A percentile compares a stretch with the other conserved stretches of the same genome.
phyloP scores from a whole-genome alignment of 345 rosid species.

The Bruguiera gymnorhiza region DNA sequence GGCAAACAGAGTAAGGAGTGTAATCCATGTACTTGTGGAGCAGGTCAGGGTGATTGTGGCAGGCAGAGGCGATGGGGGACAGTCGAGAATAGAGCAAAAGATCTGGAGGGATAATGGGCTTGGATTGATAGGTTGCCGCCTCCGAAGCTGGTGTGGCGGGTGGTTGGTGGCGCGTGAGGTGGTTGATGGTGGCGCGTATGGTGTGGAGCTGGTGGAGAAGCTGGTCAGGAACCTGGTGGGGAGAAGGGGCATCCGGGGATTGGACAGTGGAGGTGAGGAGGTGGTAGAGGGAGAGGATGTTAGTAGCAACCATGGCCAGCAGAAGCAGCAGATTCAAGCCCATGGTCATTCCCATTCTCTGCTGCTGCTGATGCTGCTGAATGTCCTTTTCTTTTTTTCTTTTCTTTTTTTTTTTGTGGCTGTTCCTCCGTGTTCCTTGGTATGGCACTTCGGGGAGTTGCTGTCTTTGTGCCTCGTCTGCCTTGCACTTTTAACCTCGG shows the following conservation, averaged over 20 bases:
- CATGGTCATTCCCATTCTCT: slow-evolving; percentile 78
- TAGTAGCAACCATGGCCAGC: slow-evolving; percentile 94
- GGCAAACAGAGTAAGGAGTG: slow-evolving; percentile 79
- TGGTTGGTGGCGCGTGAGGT: slow-evolving; percentile 77
- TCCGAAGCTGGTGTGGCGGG: slow-evolving; percentile 30
- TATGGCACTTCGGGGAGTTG: too few relatives aligned
- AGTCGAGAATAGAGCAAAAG: slow-evolving; percentile 77
- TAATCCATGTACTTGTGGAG: slow-evolving; percentile 84
- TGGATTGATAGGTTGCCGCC: slow-evolving; percentile 16
- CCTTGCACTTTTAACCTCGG: too few relatives aligned
- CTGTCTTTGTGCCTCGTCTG: too few relatives aligned
- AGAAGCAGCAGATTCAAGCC: slow-evolving; percentile 75
- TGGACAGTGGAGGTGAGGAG: slow-evolving; percentile 70
- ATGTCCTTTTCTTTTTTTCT: too few relatives aligned
- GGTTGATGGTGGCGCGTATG: slow-evolving; percentile 90
- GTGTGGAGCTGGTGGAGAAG: slow-evolving; percentile 80
- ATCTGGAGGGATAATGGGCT: slow-evolving; percentile 53
- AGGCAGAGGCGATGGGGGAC: slow-evolving; percentile 82
- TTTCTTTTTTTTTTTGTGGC: too few relatives aligned
- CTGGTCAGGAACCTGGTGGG: slow-evolving; percentile 64
- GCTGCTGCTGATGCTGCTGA: neutral
- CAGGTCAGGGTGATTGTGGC: slow-evolving; percentile 82
- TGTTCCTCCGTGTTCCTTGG: too few relatives aligned
- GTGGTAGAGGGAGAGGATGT: slow-evolving; percentile 90
- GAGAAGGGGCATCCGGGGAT: slow-evolving; percentile 46